Percentiles rank a stretch among this genome's conserved stretches.
Conservation (phyloP, 2,329 filamentous ascomycete genomes). For the Paecilomyces sp. region DNA sequence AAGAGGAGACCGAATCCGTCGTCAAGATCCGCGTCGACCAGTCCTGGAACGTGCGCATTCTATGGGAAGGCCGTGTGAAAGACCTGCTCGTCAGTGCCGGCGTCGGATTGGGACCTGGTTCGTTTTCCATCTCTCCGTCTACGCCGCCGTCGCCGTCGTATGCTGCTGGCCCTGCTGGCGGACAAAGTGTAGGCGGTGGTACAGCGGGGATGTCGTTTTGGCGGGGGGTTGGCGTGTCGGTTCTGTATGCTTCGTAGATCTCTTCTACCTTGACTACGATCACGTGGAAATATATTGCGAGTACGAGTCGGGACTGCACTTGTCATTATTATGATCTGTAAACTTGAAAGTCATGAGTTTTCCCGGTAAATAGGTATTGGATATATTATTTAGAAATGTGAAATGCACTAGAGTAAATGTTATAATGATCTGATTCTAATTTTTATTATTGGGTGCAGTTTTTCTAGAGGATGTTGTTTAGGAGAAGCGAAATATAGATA, state of each 20-base stretch:
- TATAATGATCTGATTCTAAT: no score
- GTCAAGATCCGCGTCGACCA: conserved; percentile 87
- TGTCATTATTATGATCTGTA: no score
- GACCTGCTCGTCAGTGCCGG: conserved; percentile 88
- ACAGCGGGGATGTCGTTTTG: conserved; percentile 26
- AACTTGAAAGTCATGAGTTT: background rate
- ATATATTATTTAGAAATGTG: background rate
- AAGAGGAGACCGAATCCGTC: conserved; percentile 72
- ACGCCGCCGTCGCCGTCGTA: conserved; percentile 13
- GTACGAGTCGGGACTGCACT: no score
- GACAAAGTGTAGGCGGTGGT: conserved; percentile 19
- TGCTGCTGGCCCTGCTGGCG: conserved; percentile 9
- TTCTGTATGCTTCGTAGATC: conserved; percentile 32
- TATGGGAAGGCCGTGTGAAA: conserved; percentile 92
- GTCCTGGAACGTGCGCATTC: conserved; percentile 71
- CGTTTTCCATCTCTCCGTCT: conserved; percentile 23
- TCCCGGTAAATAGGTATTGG: background rate
- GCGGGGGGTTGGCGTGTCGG: conserved; percentile 35
- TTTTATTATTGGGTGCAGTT: no score
- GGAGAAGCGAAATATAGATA: no score
- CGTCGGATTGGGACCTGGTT: conserved; percentile 63
- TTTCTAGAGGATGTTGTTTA: no score
- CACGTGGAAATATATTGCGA: no score
- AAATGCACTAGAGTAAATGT: background rate
- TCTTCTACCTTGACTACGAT: no score